These are phyloP conservation scores for Vinca major DNA, from an alignment of 305 asterid species.

Conservation along the genomic window DNA sequence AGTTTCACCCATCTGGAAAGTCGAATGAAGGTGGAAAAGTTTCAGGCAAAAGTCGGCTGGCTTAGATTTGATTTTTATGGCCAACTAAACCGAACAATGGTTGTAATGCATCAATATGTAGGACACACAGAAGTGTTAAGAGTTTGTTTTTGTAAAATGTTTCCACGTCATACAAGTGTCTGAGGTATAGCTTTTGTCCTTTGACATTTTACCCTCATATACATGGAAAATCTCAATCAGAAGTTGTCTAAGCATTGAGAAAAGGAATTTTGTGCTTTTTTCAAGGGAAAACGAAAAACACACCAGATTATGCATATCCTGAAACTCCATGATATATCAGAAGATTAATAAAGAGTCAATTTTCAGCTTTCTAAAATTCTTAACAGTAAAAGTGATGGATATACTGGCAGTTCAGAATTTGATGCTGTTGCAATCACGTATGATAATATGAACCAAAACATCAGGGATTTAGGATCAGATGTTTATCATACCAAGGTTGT, in stretches of 20 bases:
- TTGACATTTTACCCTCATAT: too few species aligned
- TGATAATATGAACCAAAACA: not conserved
- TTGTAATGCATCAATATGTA: not conserved
- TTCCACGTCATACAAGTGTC: not conserved
- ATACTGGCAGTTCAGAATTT: not conserved
- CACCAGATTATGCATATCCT: too few species aligned
- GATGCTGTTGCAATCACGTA: not conserved
- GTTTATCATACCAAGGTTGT: constrained; percentile 53
- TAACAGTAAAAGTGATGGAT: not conserved
- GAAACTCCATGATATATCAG: too few species aligned
- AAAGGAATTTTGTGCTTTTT: too few species aligned
- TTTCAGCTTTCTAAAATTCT: too few species aligned
- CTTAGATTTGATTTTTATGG: not conserved
- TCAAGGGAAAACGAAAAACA: too few species aligned
- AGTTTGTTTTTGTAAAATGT: not conserved
- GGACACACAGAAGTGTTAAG: not conserved
- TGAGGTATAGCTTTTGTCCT: too few species aligned
- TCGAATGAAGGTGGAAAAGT: not conserved
- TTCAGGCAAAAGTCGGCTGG: not conserved
- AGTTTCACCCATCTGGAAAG: constrained; percentile 9
- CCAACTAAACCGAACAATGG: not conserved
- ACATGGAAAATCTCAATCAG: too few species aligned
- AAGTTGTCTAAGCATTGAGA: too few species aligned
- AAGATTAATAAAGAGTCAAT: too few species aligned
- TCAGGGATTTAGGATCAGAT: not conserved